A percentile compares a stretch with the other conserved stretches of the same genome.
Conservation (phyloP, 192 early-diverging fungal species). For the Coemansia asiatica region DNA sequence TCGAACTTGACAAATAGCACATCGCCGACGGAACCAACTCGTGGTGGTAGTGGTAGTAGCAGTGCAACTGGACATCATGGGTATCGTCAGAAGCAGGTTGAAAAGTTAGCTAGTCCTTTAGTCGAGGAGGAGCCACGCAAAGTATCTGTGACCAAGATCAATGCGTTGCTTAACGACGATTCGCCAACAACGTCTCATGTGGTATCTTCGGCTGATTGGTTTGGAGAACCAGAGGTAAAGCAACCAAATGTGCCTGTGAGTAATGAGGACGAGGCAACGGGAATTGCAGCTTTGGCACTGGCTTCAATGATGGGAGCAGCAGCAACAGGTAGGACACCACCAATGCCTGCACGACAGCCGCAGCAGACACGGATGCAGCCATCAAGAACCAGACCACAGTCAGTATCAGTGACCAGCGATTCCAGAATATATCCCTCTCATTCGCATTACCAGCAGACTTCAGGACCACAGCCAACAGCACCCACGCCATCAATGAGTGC, state of each 20-base stretch:
- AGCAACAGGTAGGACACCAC: background rate
- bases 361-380: constrained; percentile 14
- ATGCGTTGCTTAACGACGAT: constrained; percentile 41
- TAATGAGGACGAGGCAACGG: constrained; percentile 41
- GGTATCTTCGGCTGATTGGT: constrained; percentile 17
- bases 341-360: background rate
- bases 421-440: background rate
- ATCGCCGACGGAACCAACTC: background rate
- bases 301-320: constrained; percentile 50
- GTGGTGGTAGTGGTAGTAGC: background rate
- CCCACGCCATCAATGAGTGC: background rate
- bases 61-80: constrained; percentile 3
- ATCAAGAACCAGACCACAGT: background rate
- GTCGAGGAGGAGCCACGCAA: constrained; percentile 26
- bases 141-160: constrained; percentile 36
- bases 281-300: constrained; percentile 48
- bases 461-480: too few species aligned
- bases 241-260: background rate
- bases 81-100: constrained; percentile 2
- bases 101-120: background rate
- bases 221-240: constrained; percentile 5
- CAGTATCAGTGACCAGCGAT: background rate
- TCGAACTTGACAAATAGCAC: constrained; percentile 16
- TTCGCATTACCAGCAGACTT: background rate
- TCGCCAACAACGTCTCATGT: constrained; percentile 4